phyloP scores from a whole-genome alignment of 2,329 filamentous ascomycete species.

The Juglanconis sp. region DNA sequence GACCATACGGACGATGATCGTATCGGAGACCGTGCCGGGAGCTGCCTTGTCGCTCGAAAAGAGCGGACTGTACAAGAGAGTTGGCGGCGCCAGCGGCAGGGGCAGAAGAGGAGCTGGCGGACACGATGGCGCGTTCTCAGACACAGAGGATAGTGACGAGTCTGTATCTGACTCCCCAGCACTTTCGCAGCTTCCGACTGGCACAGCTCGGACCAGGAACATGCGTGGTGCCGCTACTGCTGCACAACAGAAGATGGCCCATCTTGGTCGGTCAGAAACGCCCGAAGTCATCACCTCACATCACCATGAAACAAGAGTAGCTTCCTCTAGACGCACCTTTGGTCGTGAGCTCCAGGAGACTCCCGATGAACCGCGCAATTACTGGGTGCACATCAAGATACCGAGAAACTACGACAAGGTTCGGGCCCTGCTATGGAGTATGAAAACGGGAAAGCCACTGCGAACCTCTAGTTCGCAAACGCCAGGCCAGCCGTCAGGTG shows the following conservation, averaged over 20 bases:
- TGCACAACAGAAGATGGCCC: slow-evolving; percentile 83
- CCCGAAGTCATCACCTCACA: slow-evolving; percentile 68
- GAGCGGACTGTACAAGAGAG: slow-evolving; percentile 80
- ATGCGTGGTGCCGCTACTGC: slow-evolving; percentile 86
- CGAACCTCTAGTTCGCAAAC: slow-evolving; percentile 39
- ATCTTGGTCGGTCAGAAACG: slow-evolving; percentile 79
- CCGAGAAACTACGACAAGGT: slow-evolving; percentile 60
- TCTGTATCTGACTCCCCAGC: slow-evolving; percentile 84
- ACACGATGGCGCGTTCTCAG: slow-evolving; percentile 71
- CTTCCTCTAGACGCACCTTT: slow-evolving; percentile 49
- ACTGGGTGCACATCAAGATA: slow-evolving; percentile 75
- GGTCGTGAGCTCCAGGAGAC: slow-evolving; percentile 72
- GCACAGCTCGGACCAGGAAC: slow-evolving; percentile 80
- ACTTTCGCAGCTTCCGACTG: slow-evolving; percentile 62
- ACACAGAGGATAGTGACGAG: slow-evolving; percentile 89
- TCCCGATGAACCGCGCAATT: slow-evolving; percentile 67
- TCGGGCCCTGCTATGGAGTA: slow-evolving; percentile 55
- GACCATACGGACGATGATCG: slow-evolving; percentile 86
- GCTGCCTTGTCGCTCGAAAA: slow-evolving; percentile 77
- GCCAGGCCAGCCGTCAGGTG: slow-evolving; percentile 41
- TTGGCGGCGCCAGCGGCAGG: slow-evolving; percentile 57
- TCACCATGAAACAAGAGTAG: slow-evolving; percentile 67
- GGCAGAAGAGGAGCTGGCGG: slow-evolving; percentile 36
- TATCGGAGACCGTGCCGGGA: slow-evolving; percentile 89
- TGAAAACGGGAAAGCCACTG: slow-evolving; percentile 37